Percentiles rank a stretch among this genome's conserved stretches.
These are phyloP conservation scores for Euptelea pleiosperma DNA, from an alignment of 164 flowering plant species.

Conservation along the genomic window DNA sequence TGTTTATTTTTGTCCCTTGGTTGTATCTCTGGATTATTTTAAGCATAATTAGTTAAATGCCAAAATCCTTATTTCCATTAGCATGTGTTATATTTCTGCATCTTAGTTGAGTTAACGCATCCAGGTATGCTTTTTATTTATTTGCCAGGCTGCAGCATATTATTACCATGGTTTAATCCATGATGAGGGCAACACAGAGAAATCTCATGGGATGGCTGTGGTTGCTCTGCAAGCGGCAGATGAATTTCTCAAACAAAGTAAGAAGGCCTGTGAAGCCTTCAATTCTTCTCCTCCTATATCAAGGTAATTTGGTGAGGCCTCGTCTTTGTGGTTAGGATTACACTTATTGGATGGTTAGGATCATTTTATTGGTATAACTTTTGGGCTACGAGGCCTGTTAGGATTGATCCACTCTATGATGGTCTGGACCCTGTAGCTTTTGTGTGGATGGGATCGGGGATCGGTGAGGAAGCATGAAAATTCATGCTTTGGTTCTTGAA, in stretches of 20 bases:
- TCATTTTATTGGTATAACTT: too few relatives aligned
- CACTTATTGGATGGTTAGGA: too few relatives aligned
- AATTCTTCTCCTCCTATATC: slow-evolving; percentile 65
- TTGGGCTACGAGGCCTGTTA: too few relatives aligned
- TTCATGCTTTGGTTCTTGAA: not conserved
- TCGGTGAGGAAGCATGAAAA: too few relatives aligned
- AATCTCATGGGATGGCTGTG: slow-evolving; percentile 90
- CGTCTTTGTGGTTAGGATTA: too few relatives aligned
- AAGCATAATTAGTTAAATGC: too few relatives aligned
- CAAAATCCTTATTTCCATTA: not conserved
- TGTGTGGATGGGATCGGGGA: too few relatives aligned
- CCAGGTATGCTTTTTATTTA: not conserved
- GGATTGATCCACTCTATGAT: too few relatives aligned
- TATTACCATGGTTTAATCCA: slow-evolving; percentile 95
- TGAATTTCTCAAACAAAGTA: slow-evolving; percentile 84
- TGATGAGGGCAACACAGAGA: slow-evolving; percentile 93
- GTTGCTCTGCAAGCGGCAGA: slow-evolving; percentile 95
- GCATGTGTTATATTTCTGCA: not conserved
- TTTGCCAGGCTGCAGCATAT: slow-evolving; percentile 87
- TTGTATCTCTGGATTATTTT: too few relatives aligned
- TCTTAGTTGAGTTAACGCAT: slow-evolving; percentile 10
- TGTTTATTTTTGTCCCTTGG: too few relatives aligned
- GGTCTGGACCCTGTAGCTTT: too few relatives aligned
- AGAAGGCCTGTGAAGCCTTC: slow-evolving; percentile 66
- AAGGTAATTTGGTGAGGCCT: slow-evolving; percentile 38